A percentile compares a stretch with the other conserved stretches of the same genome.
Evolutionary conservation across 2,329 filamentous ascomycete genomes (phyloP).

Genomic region (Paradendryphiella salina): DNA sequence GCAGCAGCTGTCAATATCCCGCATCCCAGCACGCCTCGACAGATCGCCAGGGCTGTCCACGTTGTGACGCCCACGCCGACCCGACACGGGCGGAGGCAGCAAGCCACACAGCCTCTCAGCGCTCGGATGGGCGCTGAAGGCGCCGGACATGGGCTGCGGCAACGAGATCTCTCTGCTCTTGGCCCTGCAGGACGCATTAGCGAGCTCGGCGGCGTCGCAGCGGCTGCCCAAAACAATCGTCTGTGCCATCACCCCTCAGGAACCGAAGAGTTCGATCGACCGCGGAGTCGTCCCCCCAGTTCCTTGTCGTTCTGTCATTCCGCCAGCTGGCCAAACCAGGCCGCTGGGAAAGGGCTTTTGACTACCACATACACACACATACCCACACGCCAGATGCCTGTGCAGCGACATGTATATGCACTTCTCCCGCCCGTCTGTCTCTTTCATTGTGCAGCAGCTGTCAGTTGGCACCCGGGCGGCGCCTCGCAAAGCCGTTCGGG

Average conservation of each 20-base stretch:
- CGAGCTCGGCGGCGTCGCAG: conserved; percentile 25
- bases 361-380: neutral
- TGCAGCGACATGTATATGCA: too few relatives aligned
- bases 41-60: conserved; percentile 20
- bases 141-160: conserved; percentile 30
- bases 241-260: conserved; percentile 26
- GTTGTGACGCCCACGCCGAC: conserved; percentile 31
- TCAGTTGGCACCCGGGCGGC: too few relatives aligned
- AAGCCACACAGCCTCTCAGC: conserved; percentile 24
- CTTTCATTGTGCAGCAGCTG: too few relatives aligned
- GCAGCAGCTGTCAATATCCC: conserved; percentile 12
- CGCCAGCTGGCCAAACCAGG: conserved; percentile 32
- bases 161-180: conserved; percentile 30
- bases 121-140: conserved; percentile 17
- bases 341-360: conserved; percentile 31
- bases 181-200: conserved; percentile 21
- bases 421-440: too few relatives aligned
- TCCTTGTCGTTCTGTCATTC: conserved; percentile 28
- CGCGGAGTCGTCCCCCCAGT: conserved; percentile 31
- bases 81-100: conserved; percentile 26
- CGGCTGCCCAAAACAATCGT: conserved; percentile 33
- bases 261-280: conserved; percentile 32
- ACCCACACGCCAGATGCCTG: too few relatives aligned
- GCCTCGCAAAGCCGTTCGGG: too few relatives aligned
- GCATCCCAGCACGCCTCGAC: conserved; percentile 1